A percentile compares a stretch with the other conserved stretches of the same genome.
Evolutionary conservation across 2,329 filamentous ascomycete species (phyloP).

Genomic region (Neoscytalidium dimidiatum): DNA sequence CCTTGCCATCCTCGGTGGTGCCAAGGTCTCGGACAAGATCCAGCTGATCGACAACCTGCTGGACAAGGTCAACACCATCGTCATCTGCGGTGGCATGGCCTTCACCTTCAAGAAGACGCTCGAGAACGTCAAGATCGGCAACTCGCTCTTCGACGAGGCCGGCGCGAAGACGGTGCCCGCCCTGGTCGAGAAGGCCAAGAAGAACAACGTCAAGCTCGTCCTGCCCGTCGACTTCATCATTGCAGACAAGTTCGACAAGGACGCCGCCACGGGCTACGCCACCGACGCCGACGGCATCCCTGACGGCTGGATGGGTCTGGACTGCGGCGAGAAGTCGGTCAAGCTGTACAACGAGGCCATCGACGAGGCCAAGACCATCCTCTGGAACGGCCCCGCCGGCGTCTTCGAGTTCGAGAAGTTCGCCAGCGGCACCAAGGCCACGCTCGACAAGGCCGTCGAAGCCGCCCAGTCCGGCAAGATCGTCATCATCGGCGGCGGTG

Average conservation of each 20-base stretch:
- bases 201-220: slow-evolving; percentile 92
- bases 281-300: slow-evolving; percentile 88
- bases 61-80: slow-evolving; percentile 94
- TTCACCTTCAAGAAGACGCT: slow-evolving; percentile 99
- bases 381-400: slow-evolving; percentile 97
- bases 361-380: slow-evolving; percentile 86
- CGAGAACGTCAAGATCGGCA: slow-evolving; percentile 83
- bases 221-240: slow-evolving; percentile 95
- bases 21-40: slow-evolving; percentile 99
- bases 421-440: slow-evolving; percentile 87
- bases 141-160: slow-evolving; percentile 89
- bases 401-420: slow-evolving; percentile 98
- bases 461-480: slow-evolving; percentile 84
- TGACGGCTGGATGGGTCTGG: slow-evolving; percentile 97
- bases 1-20: slow-evolving; percentile 96
- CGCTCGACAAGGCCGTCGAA: slow-evolving; percentile 82
- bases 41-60: slow-evolving; percentile 98
- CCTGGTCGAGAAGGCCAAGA: slow-evolving; percentile 93
- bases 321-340: slow-evolving; percentile 87
- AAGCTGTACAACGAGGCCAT: slow-evolving; percentile 89
- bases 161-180: slow-evolving; percentile 87
- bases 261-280: slow-evolving; percentile 78
- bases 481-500: slow-evolving; percentile 97
- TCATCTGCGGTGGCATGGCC: slow-evolving; percentile 97
- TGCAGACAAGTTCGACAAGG: slow-evolving; percentile 87